Base-by-base conservation (phyloP, 805 yeast genomes). In the Wickerhamomyces chaumierensis region DNA sequence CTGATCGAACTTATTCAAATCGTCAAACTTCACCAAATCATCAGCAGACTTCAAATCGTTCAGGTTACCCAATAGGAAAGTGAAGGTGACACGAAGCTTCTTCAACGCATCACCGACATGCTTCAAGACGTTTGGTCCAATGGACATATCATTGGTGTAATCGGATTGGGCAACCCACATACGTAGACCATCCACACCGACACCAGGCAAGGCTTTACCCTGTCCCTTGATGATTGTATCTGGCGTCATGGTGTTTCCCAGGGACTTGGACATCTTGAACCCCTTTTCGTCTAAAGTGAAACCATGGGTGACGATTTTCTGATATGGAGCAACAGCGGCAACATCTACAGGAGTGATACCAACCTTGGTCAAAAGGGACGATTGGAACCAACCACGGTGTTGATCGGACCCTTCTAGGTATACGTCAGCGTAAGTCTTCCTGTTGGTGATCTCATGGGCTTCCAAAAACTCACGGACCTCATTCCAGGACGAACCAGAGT, bases 301-400 rank as follows among this genome's bases (percentile, higher is more conserved):
- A 0, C 99, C 99, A 58, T 92, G 98, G 0, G 98, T 92, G 20
- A 92, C 70, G 29, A 92, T 72, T 18, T 70, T 67, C 42, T 70
- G 71, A 58, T 73, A 92, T 0, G 98, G 97, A 0, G 83, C 75
- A 0, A 33, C 40, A 14, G 60, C 49, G 2, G 35, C 31, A 1
- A 27, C 18, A 1, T 45, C 50, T 19, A 42, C 43, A 5, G 59
- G 46, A 7, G 48, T 59, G 29, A 13, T 11, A 3, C 81, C 82
- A 18, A 86, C 71, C 51, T 77, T 82, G 18, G 94, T 87, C 41
- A 92, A 63, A 20, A 92, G 61, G 1, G 96, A 86, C 25, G 95
- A 84, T 62, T 92, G 99, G 57, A 92, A 92, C 99, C 99, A 92
- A 1, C 99, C 99, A 43, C 99, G 73, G 55, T 92, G 98, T 58